Evolutionary conservation across 345 rosid species (phyloP), one percentile per base, ranked within the genome.

Genomic region (Reutealis trisperma): DNA sequence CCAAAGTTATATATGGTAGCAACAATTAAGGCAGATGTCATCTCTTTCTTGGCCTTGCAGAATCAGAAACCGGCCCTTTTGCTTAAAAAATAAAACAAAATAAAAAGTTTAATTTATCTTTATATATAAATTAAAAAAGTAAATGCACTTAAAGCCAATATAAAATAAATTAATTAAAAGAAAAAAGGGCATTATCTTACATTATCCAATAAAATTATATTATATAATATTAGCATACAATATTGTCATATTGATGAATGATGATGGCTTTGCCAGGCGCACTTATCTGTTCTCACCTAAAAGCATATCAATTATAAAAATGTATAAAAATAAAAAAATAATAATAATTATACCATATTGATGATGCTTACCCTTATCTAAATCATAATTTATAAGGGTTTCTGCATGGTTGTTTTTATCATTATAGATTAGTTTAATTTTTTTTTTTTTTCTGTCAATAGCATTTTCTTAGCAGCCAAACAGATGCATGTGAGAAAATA

Each of bases 211-310:
- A 47, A 59, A 27, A 22, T 22, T 24, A 22, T 57, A 30, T 21
- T 0, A 67, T 34, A 32, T 59, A 49, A 75, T 68, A 71, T 27
- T 58, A 49, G 32, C 57, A 32, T 27, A 34, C 63, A 7, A 21
- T 37, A 69, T 70, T 71, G 74, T 80, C 83, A 52, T 55, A 10
- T 55, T 77, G 79, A 30, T 59, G 75, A 72, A 66, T 80, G 68
- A 54, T 82, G 81, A 55, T 24, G 25, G 71, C 74, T 54, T 67
- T 70, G 79, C 79, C 81, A 75, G 84, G 49, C 55, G 27, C 73
- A 75, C 85, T 80, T 78, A 67, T 75, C 87, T 86, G 85, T 65
- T 65, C 51, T 47, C 51, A 66, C 79, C 81, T 30, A 70, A 77
- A 79, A 71, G 44, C 41, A 37, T 37, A 27, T 27, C 30, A 51